Percentiles rank a stretch among this genome's conserved stretches.
phyloP scores from a whole-genome alignment of 2,329 filamentous ascomycete species.

The Neonectria coccinea region DNA sequence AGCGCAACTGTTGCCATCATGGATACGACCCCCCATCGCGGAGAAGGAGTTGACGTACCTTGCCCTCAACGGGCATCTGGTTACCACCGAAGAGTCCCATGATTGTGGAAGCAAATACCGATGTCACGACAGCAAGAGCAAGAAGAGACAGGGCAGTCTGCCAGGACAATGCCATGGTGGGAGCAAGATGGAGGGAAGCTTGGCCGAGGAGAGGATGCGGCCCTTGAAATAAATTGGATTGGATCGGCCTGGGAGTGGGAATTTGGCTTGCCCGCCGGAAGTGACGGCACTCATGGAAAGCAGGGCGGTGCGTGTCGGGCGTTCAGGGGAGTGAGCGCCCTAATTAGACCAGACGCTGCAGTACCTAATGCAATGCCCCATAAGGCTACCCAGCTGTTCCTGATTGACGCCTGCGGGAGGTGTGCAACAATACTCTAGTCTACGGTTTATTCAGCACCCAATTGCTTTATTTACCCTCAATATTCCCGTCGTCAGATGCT shows the following conservation, averaged over 20 bases:
- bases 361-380: too few relatives aligned
- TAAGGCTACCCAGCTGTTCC: too few relatives aligned
- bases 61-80: conserved; percentile 85
- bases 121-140: conserved; percentile 32
- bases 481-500: background rate
- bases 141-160: conserved; percentile 26
- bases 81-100: conserved; percentile 80
- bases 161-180: conserved; percentile 37
- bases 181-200: conserved; percentile 11
- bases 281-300: background rate
- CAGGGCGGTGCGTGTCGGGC: background rate
- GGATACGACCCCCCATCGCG: background rate
- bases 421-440: background rate
- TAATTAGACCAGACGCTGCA: background rate
- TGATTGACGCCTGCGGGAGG: too few relatives aligned
- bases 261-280: conserved; percentile 6
- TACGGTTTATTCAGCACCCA: background rate
- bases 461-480: background rate
- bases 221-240: background rate
- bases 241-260: background rate
- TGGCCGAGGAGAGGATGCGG: conserved; percentile 22
- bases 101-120: conserved; percentile 47
- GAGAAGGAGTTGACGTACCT: conserved; percentile 63
- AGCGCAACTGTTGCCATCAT: background rate
- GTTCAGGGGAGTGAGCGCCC: background rate